Conservation (phyloP, 108 stramenopile genomes). For the Nitzschia palea region DNA sequence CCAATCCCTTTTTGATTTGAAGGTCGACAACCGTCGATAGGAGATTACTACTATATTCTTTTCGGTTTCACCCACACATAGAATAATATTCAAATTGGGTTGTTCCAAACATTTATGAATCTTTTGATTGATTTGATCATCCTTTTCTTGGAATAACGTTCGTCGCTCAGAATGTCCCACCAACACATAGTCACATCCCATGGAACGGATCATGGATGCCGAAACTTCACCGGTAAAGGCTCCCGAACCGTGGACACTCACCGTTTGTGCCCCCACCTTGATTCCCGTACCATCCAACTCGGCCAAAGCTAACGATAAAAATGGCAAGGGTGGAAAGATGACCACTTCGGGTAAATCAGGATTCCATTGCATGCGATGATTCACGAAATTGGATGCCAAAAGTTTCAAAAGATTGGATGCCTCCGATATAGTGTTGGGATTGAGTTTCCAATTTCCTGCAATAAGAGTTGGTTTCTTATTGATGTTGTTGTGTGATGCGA, state of each 20-base stretch:
- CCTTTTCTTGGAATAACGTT: conserved; percentile 87
- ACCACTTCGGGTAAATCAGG: conserved; percentile 58
- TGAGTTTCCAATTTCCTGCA: conserved; percentile 83
- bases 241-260: conserved; percentile 67
- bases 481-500: not conserved
- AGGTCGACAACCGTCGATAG: conserved; percentile 49
- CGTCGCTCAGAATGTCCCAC: conserved; percentile 97
- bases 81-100: conserved; percentile 85
- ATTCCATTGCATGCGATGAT: conserved; percentile 43
- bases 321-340: conserved; percentile 81
- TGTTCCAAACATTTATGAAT: conserved; percentile 75
- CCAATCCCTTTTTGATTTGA: conserved; percentile 65
- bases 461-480: conserved; percentile 41
- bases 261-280: conserved; percentile 77
- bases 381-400: conserved; percentile 43
- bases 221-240: conserved; percentile 95
- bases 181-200: conserved; percentile 89
- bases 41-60: conserved; percentile 86
- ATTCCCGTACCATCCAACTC: conserved; percentile 61
- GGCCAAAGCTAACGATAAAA: conserved; percentile 53
- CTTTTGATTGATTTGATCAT: conserved; percentile 89
- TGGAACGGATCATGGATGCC: conserved; percentile 80
- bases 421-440: conserved; percentile 65
- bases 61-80: conserved; percentile 93
- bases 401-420: conserved; percentile 60